phyloP scores from a whole-genome alignment of 2,329 filamentous ascomycete species.

The Talaromyces sp. region DNA sequence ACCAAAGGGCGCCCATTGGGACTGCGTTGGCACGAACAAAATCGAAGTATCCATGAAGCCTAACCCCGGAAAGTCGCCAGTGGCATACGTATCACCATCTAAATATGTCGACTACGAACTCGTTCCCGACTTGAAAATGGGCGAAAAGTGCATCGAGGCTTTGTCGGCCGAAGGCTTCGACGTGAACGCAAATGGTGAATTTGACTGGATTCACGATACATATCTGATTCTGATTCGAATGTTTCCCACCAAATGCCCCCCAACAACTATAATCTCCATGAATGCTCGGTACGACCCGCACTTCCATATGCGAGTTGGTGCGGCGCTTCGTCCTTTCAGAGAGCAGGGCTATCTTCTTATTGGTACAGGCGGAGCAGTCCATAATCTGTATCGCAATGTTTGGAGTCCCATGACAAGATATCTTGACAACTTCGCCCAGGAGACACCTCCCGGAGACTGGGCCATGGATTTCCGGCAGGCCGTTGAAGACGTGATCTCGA shows the following conservation, averaged over 20 bases:
- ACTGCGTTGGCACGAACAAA: slow-evolving; percentile 44
- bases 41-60: slow-evolving; percentile 60
- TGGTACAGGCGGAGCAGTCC: slow-evolving; percentile 60
- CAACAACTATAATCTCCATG: slow-evolving; percentile 56
- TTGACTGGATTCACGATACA: slow-evolving; percentile 70
- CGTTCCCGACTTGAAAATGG: slow-evolving; percentile 53
- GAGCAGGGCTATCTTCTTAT: slow-evolving; percentile 54
- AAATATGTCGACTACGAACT: slow-evolving; percentile 62
- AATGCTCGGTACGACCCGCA: slow-evolving; percentile 54
- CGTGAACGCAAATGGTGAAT: slow-evolving; percentile 48
- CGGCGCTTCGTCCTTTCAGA: slow-evolving; percentile 52
- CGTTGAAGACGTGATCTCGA: slow-evolving; percentile 55
- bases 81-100: slow-evolving; percentile 61
- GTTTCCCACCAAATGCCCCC: slow-evolving; percentile 62
- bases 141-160: slow-evolving; percentile 46
- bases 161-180: slow-evolving; percentile 52
- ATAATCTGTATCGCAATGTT: slow-evolving; percentile 64
- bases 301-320: slow-evolving; percentile 54
- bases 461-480: slow-evolving; percentile 63
- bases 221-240: slow-evolving; percentile 65
- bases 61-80: slow-evolving; percentile 55
- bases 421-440: slow-evolving; percentile 58
- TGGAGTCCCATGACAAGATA: slow-evolving; percentile 62
- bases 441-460: slow-evolving; percentile 54
- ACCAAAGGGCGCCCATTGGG: slow-evolving; percentile 59